These are phyloP conservation scores for Penicillium parvum DNA, from an alignment of 495 filamentous ascomycete genomes.

Conservation along the genomic window DNA sequence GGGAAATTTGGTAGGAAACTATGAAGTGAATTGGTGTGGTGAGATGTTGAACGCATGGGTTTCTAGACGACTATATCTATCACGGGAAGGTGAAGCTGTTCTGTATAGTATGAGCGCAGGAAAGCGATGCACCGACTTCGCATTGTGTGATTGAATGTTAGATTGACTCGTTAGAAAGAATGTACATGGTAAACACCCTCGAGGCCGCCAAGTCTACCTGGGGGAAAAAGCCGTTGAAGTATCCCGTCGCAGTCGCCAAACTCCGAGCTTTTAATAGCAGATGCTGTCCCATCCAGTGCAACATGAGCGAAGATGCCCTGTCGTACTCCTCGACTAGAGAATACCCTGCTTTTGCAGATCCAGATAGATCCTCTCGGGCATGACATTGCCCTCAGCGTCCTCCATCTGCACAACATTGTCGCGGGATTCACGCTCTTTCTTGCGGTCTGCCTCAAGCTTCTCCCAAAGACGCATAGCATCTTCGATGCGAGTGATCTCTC, in stretches of 20 bases:
- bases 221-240: not conserved
- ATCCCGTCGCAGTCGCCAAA: slow-evolving; percentile 33
- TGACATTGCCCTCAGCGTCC: slow-evolving; percentile 94
- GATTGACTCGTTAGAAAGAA: too few species aligned
- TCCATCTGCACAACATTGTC: slow-evolving; percentile 97
- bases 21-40: too few species aligned
- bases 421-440: slow-evolving; percentile 65
- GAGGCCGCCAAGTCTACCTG: not conserved
- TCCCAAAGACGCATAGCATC: slow-evolving; percentile 88
- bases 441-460: slow-evolving; percentile 83
- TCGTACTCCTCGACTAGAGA: slow-evolving; percentile 29
- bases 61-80: too few species aligned
- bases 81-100: too few species aligned
- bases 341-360: slow-evolving; percentile 64
- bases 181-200: not conserved
- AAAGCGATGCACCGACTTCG: too few species aligned
- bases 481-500: slow-evolving; percentile 88
- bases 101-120: too few species aligned
- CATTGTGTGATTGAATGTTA: too few species aligned
- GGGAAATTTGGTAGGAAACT: too few species aligned
- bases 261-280: slow-evolving; percentile 27
- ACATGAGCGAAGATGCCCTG: slow-evolving; percentile 7
- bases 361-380: slow-evolving; percentile 96
- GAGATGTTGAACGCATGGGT: too few species aligned
- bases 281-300: not conserved